Conservation (phyloP, 2,329 filamentous ascomycete genomes). For the Zalaria obscura region DNA sequence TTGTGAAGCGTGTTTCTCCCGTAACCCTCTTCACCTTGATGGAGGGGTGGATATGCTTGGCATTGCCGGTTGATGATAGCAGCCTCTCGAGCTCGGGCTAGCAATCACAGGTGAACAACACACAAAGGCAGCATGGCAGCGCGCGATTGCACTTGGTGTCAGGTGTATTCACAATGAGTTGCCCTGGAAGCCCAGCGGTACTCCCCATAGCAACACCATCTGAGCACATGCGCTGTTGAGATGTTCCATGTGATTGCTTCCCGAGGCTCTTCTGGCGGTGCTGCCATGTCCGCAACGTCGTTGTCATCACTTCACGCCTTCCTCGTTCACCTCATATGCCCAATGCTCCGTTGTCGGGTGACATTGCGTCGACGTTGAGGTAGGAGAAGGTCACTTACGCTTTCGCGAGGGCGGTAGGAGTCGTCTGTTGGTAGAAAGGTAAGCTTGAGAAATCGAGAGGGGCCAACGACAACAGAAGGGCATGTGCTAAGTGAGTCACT, state of each 20-base stretch:
- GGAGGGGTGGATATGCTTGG: not conserved
- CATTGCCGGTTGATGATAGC: not conserved
- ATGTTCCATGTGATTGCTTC: not conserved
- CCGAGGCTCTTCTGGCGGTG: not conserved
- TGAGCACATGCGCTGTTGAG: too few relatives aligned
- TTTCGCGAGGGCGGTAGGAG: slow-evolving; percentile 15
- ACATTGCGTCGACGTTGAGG: not conserved
- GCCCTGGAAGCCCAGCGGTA: too few relatives aligned
- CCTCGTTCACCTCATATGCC: not conserved
- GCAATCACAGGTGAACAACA: too few relatives aligned
- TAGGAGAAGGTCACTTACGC: slow-evolving; percentile 11
- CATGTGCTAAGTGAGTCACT: slow-evolving; percentile 4
- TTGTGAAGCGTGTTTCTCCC: not conserved
- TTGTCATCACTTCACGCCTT: not conserved
- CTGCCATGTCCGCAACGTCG: not conserved
- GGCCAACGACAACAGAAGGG: too few relatives aligned
- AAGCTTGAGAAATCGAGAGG: not conserved
- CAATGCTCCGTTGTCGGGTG: not conserved
- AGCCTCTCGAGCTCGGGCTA: not conserved
- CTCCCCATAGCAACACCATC: too few relatives aligned
- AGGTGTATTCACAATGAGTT: too few relatives aligned
- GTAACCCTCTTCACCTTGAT: not conserved
- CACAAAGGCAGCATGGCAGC: too few relatives aligned
- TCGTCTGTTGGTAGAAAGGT: slow-evolving; percentile 10
- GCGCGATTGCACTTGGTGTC: too few relatives aligned